Conservation (phyloP, 441 rosid genomes). For the Aquilaria agallochum region DNA sequence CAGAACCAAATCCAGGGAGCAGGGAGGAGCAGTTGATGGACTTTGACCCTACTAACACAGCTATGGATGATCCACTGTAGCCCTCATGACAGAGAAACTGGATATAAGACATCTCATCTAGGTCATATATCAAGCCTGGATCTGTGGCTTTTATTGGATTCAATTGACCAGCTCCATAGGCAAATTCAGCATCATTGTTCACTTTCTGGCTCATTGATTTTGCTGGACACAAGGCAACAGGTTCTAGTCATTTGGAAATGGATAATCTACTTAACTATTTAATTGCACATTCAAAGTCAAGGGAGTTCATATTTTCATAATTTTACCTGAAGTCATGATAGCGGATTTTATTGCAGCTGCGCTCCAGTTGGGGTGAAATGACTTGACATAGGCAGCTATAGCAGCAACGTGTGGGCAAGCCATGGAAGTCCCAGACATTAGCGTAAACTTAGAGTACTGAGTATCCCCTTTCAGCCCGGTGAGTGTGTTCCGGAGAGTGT, state of each 20-base stretch:
- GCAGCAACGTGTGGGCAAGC: slow-evolving; percentile 67
- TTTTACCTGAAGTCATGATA: slow-evolving; percentile 56
- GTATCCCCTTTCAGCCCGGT: slow-evolving; percentile 64
- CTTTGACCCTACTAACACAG: slow-evolving; percentile 33
- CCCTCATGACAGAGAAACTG: slow-evolving; percentile 71
- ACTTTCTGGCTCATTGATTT: slow-evolving; percentile 56
- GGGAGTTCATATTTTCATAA: not conserved
- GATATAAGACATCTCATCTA: slow-evolving; percentile 46
- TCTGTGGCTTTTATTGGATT: slow-evolving; percentile 40
- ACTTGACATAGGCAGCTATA: slow-evolving; percentile 62
- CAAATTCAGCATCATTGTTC: slow-evolving; percentile 47
- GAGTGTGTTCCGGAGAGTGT: slow-evolving; percentile 48
- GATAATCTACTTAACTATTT: not conserved
- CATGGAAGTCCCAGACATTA: slow-evolving; percentile 76
- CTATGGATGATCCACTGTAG: slow-evolving; percentile 41
- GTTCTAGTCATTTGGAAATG: not conserved
- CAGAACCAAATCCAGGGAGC: slow-evolving; percentile 57
- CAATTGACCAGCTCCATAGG: slow-evolving; percentile 60
- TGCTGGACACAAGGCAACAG: slow-evolving; percentile 28
- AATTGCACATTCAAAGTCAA: not conserved
- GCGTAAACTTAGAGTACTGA: slow-evolving; percentile 46
- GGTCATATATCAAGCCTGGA: slow-evolving; percentile 58
- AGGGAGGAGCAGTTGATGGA: slow-evolving; percentile 53
- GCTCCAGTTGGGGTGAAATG: slow-evolving; percentile 60
- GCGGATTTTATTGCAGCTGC: slow-evolving; percentile 67